Evolutionary conservation across 2,329 filamentous ascomycete genomes (phyloP).

Genomic region (Monascus ruber): DNA sequence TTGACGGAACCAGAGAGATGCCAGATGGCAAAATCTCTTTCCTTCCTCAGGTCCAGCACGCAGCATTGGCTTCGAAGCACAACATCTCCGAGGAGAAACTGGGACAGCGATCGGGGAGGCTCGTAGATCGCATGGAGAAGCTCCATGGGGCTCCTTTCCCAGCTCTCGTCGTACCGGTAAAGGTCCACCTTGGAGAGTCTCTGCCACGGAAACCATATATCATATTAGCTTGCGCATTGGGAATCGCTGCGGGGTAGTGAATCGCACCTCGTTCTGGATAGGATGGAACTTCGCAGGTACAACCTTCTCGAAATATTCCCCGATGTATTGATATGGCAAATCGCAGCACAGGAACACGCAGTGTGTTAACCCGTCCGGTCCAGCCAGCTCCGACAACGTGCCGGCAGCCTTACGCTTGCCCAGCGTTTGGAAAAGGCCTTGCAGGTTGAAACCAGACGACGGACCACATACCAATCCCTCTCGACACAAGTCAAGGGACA

Average conservation of each 20-base stretch:
- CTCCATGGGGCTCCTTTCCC: conserved; percentile 37
- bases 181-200: conserved; percentile 39
- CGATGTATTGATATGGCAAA: conserved; percentile 52
- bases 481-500: conserved; percentile 45
- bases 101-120: conserved; percentile 9
- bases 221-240: conserved; percentile 1
- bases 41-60: conserved; percentile 37
- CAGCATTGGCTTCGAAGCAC: conserved; percentile 18
- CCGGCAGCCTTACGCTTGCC: conserved; percentile 38
- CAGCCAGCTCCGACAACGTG: conserved; percentile 34
- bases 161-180: conserved; percentile 45
- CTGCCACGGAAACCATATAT: conserved; percentile 15
- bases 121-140: conserved; percentile 30
- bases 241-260: not conserved
- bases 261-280: conserved; percentile 36
- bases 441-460: conserved; percentile 48
- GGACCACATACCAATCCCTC: conserved; percentile 50
- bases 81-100: conserved; percentile 12
- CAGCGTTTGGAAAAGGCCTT: conserved; percentile 42
- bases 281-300: conserved; percentile 37
- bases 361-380: conserved; percentile 36
- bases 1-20: conserved; percentile 37
- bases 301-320: conserved; percentile 49
- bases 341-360: conserved; percentile 54
- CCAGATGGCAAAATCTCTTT: conserved; percentile 31